These are phyloP conservation scores for Stachybotrys chlorohalonatus DNA, from an alignment of 2,329 filamentous ascomycete genomes.

Conservation along the genomic window DNA sequence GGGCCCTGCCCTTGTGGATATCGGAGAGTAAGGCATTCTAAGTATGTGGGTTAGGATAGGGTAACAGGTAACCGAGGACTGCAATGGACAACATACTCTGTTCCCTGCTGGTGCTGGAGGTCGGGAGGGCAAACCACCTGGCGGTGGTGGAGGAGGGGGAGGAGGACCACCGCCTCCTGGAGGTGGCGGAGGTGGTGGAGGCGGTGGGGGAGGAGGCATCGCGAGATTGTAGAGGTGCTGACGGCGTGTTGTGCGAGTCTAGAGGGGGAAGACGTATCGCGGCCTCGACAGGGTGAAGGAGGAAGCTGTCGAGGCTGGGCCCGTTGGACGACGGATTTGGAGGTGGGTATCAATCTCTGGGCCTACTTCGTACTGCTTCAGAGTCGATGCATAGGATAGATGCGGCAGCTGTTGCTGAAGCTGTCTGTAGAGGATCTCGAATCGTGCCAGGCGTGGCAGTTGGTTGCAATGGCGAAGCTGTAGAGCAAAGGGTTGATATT, in stretches of 20 bases:
- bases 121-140: slow-evolving; percentile 45
- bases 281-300: neutral
- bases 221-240: neutral
- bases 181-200: slow-evolving; percentile 59
- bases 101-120: slow-evolving; percentile 41
- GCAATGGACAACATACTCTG: slow-evolving; percentile 44
- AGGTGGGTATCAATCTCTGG: too few species aligned
- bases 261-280: neutral
- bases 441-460: too few species aligned
- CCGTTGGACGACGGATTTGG: too few species aligned
- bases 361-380: too few species aligned
- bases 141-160: slow-evolving; percentile 54
- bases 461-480: too few species aligned
- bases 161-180: slow-evolving; percentile 55
- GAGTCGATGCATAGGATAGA: too few species aligned
- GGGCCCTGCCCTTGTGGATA: slow-evolving; percentile 68
- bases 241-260: neutral
- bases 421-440: too few species aligned
- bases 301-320: too few species aligned
- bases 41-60: slow-evolving; percentile 7
- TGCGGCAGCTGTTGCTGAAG: too few species aligned
- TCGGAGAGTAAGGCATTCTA: slow-evolving; percentile 82
- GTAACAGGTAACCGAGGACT: neutral
- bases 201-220: slow-evolving; percentile 44
- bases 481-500: neutral